Percentiles rank a stretch among this genome's conserved stretches.
Conservation (phyloP, 257 asterid species). For the Nicotiana knightiana region DNA sequence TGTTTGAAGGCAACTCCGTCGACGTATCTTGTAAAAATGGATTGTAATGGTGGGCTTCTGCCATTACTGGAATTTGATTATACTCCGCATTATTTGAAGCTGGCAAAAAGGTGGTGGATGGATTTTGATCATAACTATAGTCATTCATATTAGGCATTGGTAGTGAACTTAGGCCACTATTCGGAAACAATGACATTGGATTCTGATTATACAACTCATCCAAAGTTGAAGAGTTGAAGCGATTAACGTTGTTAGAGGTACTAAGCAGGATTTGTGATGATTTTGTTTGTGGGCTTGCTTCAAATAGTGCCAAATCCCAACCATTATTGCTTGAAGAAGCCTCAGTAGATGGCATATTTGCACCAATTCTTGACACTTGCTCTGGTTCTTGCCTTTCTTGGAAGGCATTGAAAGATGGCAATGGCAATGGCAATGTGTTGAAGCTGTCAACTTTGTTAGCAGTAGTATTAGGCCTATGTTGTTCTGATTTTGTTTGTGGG, state of each 20-base stretch:
- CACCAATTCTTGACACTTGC: neutral
- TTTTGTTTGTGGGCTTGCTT: conserved; percentile 6
- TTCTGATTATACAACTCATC: conserved; percentile 14
- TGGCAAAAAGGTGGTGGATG: neutral
- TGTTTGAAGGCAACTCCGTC: neutral
- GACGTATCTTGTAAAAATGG: conserved; percentile 52
- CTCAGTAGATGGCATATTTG: neutral
- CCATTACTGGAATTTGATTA: conserved; percentile 5
- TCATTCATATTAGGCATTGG: neutral
- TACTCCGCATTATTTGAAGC: neutral
- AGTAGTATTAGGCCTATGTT: neutral
- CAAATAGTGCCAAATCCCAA: conserved; percentile 36
- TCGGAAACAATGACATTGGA: neutral
- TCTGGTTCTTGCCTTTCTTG: conserved; percentile 4
- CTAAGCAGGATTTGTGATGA: neutral
- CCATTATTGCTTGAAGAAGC: conserved; percentile 1
- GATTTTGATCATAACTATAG: neutral
- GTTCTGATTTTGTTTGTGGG: conserved; percentile 1
- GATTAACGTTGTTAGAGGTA: neutral
- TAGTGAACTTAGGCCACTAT: neutral
- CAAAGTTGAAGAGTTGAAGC: neutral
- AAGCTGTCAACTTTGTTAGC: neutral
- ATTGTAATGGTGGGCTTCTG: conserved; percentile 34
- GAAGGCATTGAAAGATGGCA: conserved; percentile 8
- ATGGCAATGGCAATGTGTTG: too few species aligned